Base-by-base conservation (phyloP, 2,329 filamentous ascomycete species). In the Cercospora zeae-maydis region DNA sequence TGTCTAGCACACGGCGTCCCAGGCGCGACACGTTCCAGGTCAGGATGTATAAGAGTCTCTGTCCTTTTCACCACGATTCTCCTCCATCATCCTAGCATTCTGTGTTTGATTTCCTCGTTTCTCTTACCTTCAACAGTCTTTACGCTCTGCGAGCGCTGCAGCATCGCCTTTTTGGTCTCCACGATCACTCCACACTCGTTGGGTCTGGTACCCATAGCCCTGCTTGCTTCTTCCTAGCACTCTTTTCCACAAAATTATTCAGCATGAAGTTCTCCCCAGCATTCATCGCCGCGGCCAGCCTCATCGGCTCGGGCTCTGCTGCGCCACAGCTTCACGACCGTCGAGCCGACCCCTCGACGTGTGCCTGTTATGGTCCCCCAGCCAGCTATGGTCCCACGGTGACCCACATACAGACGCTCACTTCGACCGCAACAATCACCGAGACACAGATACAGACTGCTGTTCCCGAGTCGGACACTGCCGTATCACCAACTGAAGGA, bases 301-400 rank as follows among this genome's bases (percentile, higher is more conserved):
- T 84, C 49, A 67, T 77, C 66, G 77, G 79, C 63, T 74, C 78
- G 66, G 82, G 80, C 68, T 75, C 79, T 57, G 82, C 77, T 69
- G 59, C 55, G 19, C 63, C 83, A 84, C 74, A 82, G 82, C 66
- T 80, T 77, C 69, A 77, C 83, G 72, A 59, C 42, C 63, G 66
- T 59, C 60, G 64, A 55, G 77, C 72, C 62, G 76, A 70, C 49
- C 83, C 83, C 27, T 61, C 56, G 14, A 66, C 67, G 7, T 66
- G 64, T 37, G 62, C 64, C n/a, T 64, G 64, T 39, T 58, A 62
- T 51, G 47, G 24, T 37, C 19, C 58, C 14, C 62, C 65, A 9
- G 19, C 55, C 7, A 61, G 61, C 52, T 67, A 65, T 49, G 62
- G 59, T 10, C 49, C 42, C 19, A 52, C 57, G 3, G 57, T 59